phyloP scores from a whole-genome alignment of 2,329 filamentous ascomycete genomes.

The Neodidymelliopsis sp. region DNA sequence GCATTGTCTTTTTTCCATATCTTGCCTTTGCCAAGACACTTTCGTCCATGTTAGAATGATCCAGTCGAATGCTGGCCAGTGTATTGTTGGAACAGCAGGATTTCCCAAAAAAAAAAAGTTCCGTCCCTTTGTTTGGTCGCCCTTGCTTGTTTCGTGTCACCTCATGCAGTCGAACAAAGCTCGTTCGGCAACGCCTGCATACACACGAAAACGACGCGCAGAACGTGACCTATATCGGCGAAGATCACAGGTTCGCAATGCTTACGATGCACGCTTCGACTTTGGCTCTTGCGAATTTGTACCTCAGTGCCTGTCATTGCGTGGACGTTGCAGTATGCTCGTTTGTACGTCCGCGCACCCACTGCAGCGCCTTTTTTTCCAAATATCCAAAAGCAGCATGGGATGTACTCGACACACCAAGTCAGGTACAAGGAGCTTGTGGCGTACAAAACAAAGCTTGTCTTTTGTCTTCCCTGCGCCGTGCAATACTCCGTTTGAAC shows the following conservation, averaged over 20 bases:
- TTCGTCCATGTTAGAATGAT: too few species aligned
- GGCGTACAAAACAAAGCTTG: conserved; percentile 1
- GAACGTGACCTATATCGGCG: too few species aligned
- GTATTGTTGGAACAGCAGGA: not conserved
- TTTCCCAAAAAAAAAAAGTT: not conserved
- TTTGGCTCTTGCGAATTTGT: too few species aligned
- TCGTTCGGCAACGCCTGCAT: conserved; percentile 1
- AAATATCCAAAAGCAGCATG: conserved; percentile 2
- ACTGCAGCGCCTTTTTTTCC: too few species aligned
- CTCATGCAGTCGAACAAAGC: conserved; percentile 1
- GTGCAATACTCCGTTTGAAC: not conserved
- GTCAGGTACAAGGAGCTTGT: not conserved
- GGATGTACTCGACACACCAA: not conserved
- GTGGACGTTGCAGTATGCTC: too few species aligned
- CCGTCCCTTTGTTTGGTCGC: conserved; percentile 5
- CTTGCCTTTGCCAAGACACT: too few species aligned
- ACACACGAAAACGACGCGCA: not conserved
- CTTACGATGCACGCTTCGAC: too few species aligned
- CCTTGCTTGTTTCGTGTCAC: conserved; percentile 5
- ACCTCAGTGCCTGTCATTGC: too few species aligned
- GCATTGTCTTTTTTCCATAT: too few species aligned
- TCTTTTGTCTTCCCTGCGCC: conserved; percentile 1
- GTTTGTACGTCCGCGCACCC: too few species aligned
- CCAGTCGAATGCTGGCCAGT: too few species aligned
- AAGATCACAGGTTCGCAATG: too few species aligned